phyloP scores from a whole-genome alignment of 2,329 filamentous ascomycete species.

The Xylariomycetidae sp. region DNA sequence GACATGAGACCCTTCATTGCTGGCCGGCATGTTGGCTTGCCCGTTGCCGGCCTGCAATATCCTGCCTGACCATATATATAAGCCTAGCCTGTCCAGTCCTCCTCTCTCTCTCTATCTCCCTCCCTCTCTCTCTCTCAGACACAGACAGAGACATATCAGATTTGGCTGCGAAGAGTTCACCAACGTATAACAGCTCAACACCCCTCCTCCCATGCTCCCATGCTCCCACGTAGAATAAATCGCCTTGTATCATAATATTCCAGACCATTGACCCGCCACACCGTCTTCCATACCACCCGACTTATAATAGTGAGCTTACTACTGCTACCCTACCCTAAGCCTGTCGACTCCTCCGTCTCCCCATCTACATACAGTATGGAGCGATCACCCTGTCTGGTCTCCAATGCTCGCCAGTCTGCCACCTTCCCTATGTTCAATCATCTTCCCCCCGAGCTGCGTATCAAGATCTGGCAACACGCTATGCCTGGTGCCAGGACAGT shows the following conservation, averaged over 20 bases:
- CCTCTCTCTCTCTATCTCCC: too few species aligned
- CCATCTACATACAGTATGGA: slow-evolving; percentile 22
- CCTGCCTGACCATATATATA: background rate
- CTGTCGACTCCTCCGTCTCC: slow-evolving; percentile 15
- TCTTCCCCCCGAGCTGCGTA: slow-evolving; percentile 28
- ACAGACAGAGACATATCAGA: too few species aligned
- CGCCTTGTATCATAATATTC: too few species aligned
- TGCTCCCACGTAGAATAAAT: too few species aligned
- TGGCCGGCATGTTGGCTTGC: slow-evolving; percentile 16
- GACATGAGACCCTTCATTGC: slow-evolving; percentile 17
- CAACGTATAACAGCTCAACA: too few species aligned
- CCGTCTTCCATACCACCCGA: too few species aligned
- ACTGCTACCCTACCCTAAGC: slow-evolving; percentile 14
- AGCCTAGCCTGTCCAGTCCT: too few species aligned
- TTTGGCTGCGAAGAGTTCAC: too few species aligned
- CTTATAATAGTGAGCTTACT: slow-evolving; percentile 14
- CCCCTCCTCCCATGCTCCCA: too few species aligned
- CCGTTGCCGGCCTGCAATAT: background rate
- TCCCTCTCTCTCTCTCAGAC: too few species aligned
- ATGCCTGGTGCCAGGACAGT: slow-evolving; percentile 26
- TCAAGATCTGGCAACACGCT: slow-evolving; percentile 28
- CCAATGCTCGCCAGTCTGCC: slow-evolving; percentile 8
- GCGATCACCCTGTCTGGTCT: slow-evolving; percentile 9
- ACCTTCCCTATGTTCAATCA: slow-evolving; percentile 24
- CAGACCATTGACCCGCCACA: too few species aligned